phyloP scores from a whole-genome alignment of 805 yeast genomes.

The Candida sithepensis region DNA sequence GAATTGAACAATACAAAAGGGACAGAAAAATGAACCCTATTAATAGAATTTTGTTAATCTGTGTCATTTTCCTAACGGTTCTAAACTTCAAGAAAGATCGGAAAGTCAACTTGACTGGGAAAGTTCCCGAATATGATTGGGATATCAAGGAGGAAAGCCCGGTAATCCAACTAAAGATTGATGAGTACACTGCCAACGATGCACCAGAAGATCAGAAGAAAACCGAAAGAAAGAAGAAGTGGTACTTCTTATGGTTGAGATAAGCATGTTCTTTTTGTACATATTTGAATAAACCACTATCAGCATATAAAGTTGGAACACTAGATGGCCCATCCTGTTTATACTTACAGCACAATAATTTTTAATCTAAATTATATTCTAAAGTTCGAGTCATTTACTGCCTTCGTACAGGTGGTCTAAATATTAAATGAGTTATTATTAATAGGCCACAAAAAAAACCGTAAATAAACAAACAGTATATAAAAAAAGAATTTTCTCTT shows the following conservation, averaged over 20 bases:
- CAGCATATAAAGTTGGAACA: constrained; percentile 1
- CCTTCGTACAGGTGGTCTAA: too few species aligned
- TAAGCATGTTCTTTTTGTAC: too few species aligned
- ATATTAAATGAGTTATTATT: not conserved
- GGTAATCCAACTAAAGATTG: not conserved
- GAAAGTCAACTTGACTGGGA: constrained; percentile 27
- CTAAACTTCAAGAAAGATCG: constrained; percentile 56
- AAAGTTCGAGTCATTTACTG: too few species aligned
- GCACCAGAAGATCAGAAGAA: not conserved
- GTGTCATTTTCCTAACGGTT: constrained; percentile 43
- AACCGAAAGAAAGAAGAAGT: constrained; percentile 26
- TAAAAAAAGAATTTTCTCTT: not conserved
- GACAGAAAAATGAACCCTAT: constrained; percentile 56
- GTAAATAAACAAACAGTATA: not conserved
- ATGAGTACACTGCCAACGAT: not conserved
- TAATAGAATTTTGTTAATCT: constrained; percentile 49
- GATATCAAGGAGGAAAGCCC: not conserved
- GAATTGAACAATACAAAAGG: constrained; percentile 41
- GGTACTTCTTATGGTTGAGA: constrained; percentile 53
- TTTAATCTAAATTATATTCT: too few species aligned
- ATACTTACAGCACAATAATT: too few species aligned
- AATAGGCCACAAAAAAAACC: not conserved
- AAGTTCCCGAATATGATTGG: constrained; percentile 31
- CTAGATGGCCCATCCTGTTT: too few species aligned
- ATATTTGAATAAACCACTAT: too few species aligned